A percentile compares a stretch with the other conserved stretches of the same genome.
Evolutionary conservation across 306 rosid genomes (phyloP).

Genomic region (Elaeagnus macrophylla): DNA sequence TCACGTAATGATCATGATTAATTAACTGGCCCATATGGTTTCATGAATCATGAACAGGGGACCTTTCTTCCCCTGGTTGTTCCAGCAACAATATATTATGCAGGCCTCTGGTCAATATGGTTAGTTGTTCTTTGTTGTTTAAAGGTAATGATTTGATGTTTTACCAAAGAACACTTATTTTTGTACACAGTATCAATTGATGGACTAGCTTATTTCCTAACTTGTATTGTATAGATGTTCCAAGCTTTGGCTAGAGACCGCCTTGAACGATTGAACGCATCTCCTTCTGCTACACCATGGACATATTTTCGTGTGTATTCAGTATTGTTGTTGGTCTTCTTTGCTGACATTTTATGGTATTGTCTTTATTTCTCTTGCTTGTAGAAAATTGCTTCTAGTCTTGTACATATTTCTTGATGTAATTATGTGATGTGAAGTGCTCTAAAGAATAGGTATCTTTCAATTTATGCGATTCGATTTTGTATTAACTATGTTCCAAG

Average conservation of each 20-base stretch:
- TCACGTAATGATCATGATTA: not conserved
- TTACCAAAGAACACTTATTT: slow-evolving; percentile 5
- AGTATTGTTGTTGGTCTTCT: slow-evolving; percentile 64
- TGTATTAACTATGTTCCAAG: too few species aligned
- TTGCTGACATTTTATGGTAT: slow-evolving; percentile 78
- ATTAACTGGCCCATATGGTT: slow-evolving; percentile 2
- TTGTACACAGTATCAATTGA: not conserved
- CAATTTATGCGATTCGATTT: too few species aligned
- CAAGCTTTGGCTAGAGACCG: slow-evolving; percentile 98
- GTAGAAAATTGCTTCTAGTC: not conserved
- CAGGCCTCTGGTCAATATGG: slow-evolving; percentile 88
- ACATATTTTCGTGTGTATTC: slow-evolving; percentile 88
- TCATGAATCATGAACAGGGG: slow-evolving; percentile 50
- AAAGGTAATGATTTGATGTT: slow-evolving; percentile 46
- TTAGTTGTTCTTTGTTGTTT: slow-evolving; percentile 75
- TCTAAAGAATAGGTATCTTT: not conserved
- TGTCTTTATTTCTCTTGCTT: slow-evolving; percentile 10
- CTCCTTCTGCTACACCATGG: slow-evolving; percentile 91
- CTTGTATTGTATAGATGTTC: slow-evolving; percentile 65
- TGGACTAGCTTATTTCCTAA: slow-evolving; percentile 8
- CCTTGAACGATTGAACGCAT: slow-evolving; percentile 84
- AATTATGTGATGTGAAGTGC: not conserved
- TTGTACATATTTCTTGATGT: not conserved
- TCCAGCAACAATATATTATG: slow-evolving; percentile 76
- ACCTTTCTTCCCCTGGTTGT: slow-evolving; percentile 82